A percentile compares a stretch with the other conserved stretches of the same genome.
Conservation (phyloP, 176 grass and related monocot species). For the Thalia dealbata region DNA sequence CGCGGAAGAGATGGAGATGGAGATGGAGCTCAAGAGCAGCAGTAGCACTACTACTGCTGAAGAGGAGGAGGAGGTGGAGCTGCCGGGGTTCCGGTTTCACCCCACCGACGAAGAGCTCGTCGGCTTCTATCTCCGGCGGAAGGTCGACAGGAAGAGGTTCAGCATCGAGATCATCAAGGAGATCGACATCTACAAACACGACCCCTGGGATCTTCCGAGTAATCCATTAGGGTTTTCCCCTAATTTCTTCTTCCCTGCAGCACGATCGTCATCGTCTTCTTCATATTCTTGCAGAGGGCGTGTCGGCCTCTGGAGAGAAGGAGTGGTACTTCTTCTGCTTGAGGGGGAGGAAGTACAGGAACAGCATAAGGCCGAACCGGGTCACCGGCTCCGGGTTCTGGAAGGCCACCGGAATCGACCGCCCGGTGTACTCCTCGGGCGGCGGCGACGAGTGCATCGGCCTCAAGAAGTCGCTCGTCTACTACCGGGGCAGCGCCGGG, state of each 20-base stretch:
- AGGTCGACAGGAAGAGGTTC: slow-evolving; percentile 52
- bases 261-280: too few species aligned
- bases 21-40: slow-evolving; percentile 3
- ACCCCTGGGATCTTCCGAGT: slow-evolving; percentile 71
- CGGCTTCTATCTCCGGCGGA: slow-evolving; percentile 57
- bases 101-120: slow-evolving; percentile 85
- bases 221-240: slow-evolving; percentile 1
- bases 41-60: slow-evolving; percentile 8
- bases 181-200: slow-evolving; percentile 66
- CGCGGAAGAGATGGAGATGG: slow-evolving; percentile 8
- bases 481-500: slow-evolving; percentile 66
- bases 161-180: slow-evolving; percentile 79
- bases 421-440: slow-evolving; percentile 46
- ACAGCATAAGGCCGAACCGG: slow-evolving; percentile 93
- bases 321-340: slow-evolving; percentile 99
- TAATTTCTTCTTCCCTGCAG: neutral
- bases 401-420: slow-evolving; percentile 94
- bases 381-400: slow-evolving; percentile 91
- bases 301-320: slow-evolving; percentile 57
- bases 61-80: slow-evolving; percentile 38
- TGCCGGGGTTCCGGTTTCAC: slow-evolving; percentile 76
- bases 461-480: slow-evolving; percentile 88
- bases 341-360: slow-evolving; percentile 87
- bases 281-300: slow-evolving; percentile 26
- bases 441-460: slow-evolving; percentile 36